phyloP scores from a whole-genome alignment of 305 asterid genomes.

The Coffea humblotiana region DNA sequence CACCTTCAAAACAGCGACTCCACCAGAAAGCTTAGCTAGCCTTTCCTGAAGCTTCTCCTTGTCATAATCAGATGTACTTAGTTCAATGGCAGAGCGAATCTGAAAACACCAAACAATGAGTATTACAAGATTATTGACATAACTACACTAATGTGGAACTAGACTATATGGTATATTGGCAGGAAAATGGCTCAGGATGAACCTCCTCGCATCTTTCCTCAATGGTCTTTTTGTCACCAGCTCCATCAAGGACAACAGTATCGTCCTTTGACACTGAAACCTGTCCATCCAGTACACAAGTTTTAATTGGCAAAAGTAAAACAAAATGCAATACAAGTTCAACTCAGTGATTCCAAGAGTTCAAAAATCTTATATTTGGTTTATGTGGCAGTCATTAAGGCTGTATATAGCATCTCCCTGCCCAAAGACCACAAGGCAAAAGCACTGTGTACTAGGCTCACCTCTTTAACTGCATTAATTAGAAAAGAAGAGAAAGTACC shows the following conservation, averaged over 20 bases:
- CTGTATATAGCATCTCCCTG: too few relatives aligned
- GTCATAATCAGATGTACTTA: slow-evolving; percentile 51
- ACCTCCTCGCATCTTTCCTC: slow-evolving; percentile 61
- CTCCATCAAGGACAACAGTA: slow-evolving; percentile 41
- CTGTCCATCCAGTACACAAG: slow-evolving; percentile 5
- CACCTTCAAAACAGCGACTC: slow-evolving; percentile 26
- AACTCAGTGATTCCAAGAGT: not conserved
- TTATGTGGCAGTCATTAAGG: too few relatives aligned
- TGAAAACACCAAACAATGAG: slow-evolving; percentile 12
- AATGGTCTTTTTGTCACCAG: slow-evolving; percentile 40
- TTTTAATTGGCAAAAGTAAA: not conserved
- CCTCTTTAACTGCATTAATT: not conserved
- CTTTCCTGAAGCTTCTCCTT: slow-evolving; percentile 61
- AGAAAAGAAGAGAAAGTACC: not conserved
- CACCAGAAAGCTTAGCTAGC: slow-evolving; percentile 41
- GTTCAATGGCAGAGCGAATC: slow-evolving; percentile 44
- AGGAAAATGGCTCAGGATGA: not conserved
- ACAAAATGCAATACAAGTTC: not conserved
- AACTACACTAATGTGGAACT: not conserved
- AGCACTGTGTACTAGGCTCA: not conserved
- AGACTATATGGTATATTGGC: not conserved
- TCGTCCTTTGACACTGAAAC: slow-evolving; percentile 40
- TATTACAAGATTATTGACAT: not conserved
- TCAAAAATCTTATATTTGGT: too few relatives aligned
- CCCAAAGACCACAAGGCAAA: not conserved